These are phyloP conservation scores for Aspergillus sp. DNA, from an alignment of 2,329 filamentous ascomycete genomes.

Conservation along the genomic window DNA sequence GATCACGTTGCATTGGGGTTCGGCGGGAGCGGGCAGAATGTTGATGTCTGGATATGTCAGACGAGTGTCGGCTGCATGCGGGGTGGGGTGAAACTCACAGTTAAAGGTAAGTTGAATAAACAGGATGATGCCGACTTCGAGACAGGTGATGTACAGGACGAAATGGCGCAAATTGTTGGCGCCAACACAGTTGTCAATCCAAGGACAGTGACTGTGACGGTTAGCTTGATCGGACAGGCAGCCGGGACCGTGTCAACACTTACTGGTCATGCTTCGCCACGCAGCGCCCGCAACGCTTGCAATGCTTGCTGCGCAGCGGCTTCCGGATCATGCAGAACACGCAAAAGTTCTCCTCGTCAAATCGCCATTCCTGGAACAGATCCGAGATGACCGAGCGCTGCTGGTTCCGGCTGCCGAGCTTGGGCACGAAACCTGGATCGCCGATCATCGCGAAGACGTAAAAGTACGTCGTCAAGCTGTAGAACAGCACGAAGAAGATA, in stretches of 20 bases:
- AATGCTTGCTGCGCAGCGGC: constrained; percentile 93
- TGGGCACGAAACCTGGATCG: constrained; percentile 92
- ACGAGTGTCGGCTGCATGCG: neutral
- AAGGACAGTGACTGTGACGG: constrained; percentile 77
- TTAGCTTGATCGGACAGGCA: neutral
- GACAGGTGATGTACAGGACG: constrained; percentile 78
- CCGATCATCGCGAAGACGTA: constrained; percentile 81
- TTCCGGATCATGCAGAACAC: constrained; percentile 91
- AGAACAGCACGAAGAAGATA: constrained; percentile 66
- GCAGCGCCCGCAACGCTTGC: constrained; percentile 84
- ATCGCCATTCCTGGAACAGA: constrained; percentile 79
- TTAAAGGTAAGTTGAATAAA: constrained; percentile 71
- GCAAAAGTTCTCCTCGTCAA: constrained; percentile 93
- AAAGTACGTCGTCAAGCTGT: constrained; percentile 74
- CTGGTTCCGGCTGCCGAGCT: constrained; percentile 81
- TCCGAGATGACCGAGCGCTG: constrained; percentile 89
- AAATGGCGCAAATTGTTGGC: constrained; percentile 97
- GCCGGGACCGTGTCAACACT: constrained; percentile 39
- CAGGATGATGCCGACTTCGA: constrained; percentile 72
- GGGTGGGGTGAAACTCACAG: constrained; percentile 54
- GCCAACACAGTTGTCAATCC: constrained; percentile 95
- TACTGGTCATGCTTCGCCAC: constrained; percentile 97
- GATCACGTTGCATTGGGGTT: constrained; percentile 68
- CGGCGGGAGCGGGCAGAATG: constrained; percentile 52
- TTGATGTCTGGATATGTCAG: constrained; percentile 56